phyloP scores from a whole-genome alignment of 2,329 filamentous ascomycete genomes.

The Penicillium sp. region DNA sequence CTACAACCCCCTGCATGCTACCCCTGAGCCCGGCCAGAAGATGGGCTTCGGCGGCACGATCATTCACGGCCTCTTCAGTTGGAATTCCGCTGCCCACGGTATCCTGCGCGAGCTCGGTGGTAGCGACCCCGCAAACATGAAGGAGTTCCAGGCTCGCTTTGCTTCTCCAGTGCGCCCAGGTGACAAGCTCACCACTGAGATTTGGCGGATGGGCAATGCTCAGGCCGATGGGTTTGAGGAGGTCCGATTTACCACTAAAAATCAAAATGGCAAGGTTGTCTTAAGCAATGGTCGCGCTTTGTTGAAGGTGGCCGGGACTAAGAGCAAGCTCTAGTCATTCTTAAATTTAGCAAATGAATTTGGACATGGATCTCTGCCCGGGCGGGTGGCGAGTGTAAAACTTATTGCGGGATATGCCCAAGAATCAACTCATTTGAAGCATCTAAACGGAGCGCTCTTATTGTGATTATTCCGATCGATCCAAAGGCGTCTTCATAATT shows the following conservation, averaged over 20 bases:
- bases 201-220: constrained; percentile 70
- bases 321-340: constrained; percentile 60
- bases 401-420: background rate
- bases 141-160: constrained; percentile 86
- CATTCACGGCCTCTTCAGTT: constrained; percentile 84
- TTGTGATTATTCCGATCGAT: background rate
- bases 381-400: background rate
- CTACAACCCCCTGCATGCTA: constrained; percentile 90
- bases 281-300: constrained; percentile 82
- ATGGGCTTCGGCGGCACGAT: constrained; percentile 91
- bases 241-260: constrained; percentile 72
- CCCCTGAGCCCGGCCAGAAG: constrained; percentile 76
- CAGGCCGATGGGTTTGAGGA: constrained; percentile 68
- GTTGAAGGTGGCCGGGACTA: constrained; percentile 62
- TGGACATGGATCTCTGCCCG: background rate
- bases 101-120: constrained; percentile 71
- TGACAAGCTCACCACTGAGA: constrained; percentile 75
- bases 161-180: constrained; percentile 80
- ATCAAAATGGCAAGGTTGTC: constrained; percentile 78
- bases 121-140: constrained; percentile 75
- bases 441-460: background rate
- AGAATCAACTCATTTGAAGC: background rate
- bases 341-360: background rate
- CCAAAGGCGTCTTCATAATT: too few relatives aligned
- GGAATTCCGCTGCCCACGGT: constrained; percentile 74